phyloP scores from a whole-genome alignment of 257 asterid genomes.

The Solanum rostratum region DNA sequence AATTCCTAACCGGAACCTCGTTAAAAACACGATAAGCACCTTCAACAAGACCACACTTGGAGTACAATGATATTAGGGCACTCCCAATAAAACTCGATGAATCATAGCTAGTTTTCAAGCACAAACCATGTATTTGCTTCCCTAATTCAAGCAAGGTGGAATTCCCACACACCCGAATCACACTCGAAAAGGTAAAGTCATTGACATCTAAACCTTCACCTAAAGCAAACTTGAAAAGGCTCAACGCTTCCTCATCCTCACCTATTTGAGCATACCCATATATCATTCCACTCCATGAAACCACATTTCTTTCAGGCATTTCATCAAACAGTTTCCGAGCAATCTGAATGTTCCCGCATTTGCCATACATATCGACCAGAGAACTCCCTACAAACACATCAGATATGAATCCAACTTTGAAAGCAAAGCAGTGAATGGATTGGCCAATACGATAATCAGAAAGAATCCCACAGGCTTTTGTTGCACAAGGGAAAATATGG shows the following conservation, averaged over 20 bases:
- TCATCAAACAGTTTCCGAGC: conserved; percentile 75
- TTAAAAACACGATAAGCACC: conserved; percentile 55
- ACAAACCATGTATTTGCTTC: conserved; percentile 62
- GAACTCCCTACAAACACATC: conserved; percentile 75
- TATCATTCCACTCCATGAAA: conserved; percentile 85
- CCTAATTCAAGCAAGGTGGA: conserved; percentile 65
- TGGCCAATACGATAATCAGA: conserved; percentile 22
- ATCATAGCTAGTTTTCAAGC: conserved; percentile 49
- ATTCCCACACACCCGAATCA: conserved; percentile 74
- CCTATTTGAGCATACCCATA: conserved; percentile 69
- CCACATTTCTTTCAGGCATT: conserved; percentile 80
- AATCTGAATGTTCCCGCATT: conserved; percentile 41
- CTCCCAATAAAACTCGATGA: conserved; percentile 58
- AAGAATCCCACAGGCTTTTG: conserved; percentile 50
- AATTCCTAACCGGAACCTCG: conserved; percentile 39
- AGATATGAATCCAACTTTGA: conserved; percentile 38
- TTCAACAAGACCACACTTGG: conserved; percentile 68
- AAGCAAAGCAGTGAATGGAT: conserved; percentile 48
- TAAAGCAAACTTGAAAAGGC: conserved; percentile 56
- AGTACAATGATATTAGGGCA: conserved; percentile 65
- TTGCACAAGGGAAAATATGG: conserved; percentile 46
- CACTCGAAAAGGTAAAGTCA: conserved; percentile 75
- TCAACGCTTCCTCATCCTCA: conserved; percentile 58
- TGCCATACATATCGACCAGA: conserved; percentile 66
- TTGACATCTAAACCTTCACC: conserved; percentile 43